Evolutionary conservation across 345 rosid species (phyloP).

Genomic region (Dipteronia dyeriana): DNA sequence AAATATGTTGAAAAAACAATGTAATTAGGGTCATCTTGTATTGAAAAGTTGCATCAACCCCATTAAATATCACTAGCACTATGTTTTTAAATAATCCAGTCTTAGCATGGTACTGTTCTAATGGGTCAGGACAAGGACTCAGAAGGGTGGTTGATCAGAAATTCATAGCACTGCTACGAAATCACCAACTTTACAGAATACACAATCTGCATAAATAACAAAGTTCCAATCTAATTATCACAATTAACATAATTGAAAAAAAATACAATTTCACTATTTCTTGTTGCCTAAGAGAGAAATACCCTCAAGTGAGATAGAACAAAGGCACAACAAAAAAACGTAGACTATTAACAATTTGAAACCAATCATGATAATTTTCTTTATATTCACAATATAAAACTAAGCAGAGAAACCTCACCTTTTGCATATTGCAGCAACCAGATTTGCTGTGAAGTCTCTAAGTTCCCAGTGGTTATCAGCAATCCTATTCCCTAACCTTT

Average conservation of each 20-base stretch:
- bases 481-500: constrained; percentile 85
- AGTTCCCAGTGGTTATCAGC: constrained; percentile 98
- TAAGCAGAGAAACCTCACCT: constrained; percentile 50
- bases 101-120: neutral
- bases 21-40: too few species aligned
- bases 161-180: neutral
- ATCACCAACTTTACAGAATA: constrained; percentile 6
- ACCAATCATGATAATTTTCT: constrained; percentile 9
- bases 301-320: neutral
- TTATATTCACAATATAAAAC: constrained; percentile 17
- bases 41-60: neutral
- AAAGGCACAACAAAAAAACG: neutral
- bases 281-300: neutral
- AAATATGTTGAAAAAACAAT: neutral
- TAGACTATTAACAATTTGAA: constrained; percentile 8
- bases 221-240: neutral
- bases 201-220: neutral
- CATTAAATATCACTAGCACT: neutral
- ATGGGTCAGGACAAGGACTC: neutral
- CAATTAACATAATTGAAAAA: neutral
- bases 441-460: constrained; percentile 79
- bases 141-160: neutral
- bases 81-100: neutral
- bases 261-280: neutral
- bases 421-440: constrained; percentile 89